These are phyloP conservation scores for Phytophthora brassicae DNA, from an alignment of 352 stramenopile species.

Conservation along the genomic window DNA sequence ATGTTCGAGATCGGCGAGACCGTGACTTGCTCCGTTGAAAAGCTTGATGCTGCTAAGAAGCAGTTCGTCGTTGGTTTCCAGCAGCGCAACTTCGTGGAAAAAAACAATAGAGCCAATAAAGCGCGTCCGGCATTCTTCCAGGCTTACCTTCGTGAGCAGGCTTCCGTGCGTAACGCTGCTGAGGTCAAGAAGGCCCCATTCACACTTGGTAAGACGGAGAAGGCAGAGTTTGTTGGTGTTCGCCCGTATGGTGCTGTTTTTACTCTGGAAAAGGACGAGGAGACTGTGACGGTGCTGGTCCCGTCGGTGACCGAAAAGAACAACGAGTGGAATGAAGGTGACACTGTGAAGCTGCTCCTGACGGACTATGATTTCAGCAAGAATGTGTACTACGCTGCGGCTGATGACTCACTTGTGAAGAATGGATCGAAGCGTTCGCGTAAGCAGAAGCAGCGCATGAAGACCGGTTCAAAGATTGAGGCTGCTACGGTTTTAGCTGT, in stretches of 20 bases:
- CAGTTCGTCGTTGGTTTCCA: slow-evolving; percentile 83
- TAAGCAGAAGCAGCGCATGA: slow-evolving; percentile 71
- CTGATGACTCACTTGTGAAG: slow-evolving; percentile 52
- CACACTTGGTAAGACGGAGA: slow-evolving; percentile 70
- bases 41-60: slow-evolving; percentile 72
- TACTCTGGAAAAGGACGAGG: slow-evolving; percentile 63
- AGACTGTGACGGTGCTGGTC: slow-evolving; percentile 72
- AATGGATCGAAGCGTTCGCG: slow-evolving; percentile 65
- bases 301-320: slow-evolving; percentile 39
- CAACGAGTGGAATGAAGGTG: slow-evolving; percentile 54
- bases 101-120: slow-evolving; percentile 41
- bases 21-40: slow-evolving; percentile 78
- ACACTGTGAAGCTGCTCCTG: slow-evolving; percentile 72
- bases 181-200: slow-evolving; percentile 33
- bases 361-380: slow-evolving; percentile 89
- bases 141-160: slow-evolving; percentile 52
- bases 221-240: slow-evolving; percentile 81
- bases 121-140: slow-evolving; percentile 51
- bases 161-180: slow-evolving; percentile 6
- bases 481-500: slow-evolving; percentile 53
- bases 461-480: slow-evolving; percentile 43
- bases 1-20: slow-evolving; percentile 89
- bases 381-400: slow-evolving; percentile 69
- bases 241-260: slow-evolving; percentile 88
- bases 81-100: slow-evolving; percentile 33